Evolutionary conservation across 2,329 filamentous ascomycete genomes (phyloP).

Genomic region (Pseudocercospora cruenta): DNA sequence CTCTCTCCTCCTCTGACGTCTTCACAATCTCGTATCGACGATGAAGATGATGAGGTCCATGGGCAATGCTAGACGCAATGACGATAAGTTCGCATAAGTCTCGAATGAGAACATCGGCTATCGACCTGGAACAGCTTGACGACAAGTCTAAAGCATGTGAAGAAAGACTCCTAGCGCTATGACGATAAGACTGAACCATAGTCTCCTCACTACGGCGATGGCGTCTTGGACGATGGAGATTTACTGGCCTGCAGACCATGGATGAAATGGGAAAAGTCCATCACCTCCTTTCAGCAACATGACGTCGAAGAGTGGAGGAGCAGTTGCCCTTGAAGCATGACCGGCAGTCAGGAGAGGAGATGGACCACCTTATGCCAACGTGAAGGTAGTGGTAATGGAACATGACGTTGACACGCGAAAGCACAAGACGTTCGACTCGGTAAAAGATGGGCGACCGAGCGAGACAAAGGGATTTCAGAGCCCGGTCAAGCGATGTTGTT

Average conservation of each 20-base stretch:
- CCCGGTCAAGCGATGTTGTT: no score
- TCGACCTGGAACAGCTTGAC: not conserved
- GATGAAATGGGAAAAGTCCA: not conserved
- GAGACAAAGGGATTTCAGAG: no score
- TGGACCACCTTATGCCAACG: not conserved
- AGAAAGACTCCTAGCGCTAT: not conserved
- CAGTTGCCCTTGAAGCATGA: no score
- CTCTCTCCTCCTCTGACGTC: not conserved
- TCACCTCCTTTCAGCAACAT: not conserved
- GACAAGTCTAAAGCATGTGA: not conserved
- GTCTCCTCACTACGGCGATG: not conserved
- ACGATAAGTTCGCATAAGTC: not conserved
- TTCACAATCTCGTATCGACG: not conserved
- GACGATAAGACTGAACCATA: not conserved
- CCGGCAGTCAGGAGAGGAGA: not conserved
- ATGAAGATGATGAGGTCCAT: not conserved
- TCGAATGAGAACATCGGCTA: not conserved
- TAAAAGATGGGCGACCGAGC: no score
- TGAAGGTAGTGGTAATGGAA: no score
- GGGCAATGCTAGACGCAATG: not conserved
- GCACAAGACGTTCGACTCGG: no score
- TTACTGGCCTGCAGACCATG: not conserved
- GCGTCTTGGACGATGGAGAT: not conserved
- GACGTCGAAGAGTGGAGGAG: not conserved
- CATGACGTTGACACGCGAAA: no score